phyloP scores from a whole-genome alignment of 768 basidiomycete genomes.

The Hericium alpestre region DNA sequence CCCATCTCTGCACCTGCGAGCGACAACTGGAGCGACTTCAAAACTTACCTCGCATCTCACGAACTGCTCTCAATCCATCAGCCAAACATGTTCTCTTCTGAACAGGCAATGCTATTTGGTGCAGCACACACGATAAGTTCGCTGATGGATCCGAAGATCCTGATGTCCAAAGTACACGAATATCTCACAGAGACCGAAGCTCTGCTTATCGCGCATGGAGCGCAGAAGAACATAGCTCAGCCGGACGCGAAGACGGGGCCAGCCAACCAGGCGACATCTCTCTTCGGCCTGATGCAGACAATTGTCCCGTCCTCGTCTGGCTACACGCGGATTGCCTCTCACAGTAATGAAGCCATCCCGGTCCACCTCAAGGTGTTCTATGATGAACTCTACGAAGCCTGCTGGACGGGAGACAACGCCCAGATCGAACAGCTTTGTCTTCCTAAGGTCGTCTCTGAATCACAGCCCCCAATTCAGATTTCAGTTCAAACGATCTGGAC shows the following conservation, averaged over 20 bases:
- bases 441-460: conserved; percentile 24
- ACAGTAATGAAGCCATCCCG: conserved; percentile 17
- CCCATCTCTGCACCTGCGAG: not conserved
- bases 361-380: conserved; percentile 29
- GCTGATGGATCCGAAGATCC: no score
- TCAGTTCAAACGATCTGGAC: conserved; percentile 23
- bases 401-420: conserved; percentile 39
- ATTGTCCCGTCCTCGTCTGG: conserved; percentile 12
- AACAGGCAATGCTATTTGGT: not conserved
- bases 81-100: not conserved
- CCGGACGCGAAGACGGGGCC: not conserved
- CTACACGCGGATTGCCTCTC: conserved; percentile 16
- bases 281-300: not conserved
- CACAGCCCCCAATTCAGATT: conserved; percentile 32
- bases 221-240: not conserved
- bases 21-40: not conserved
- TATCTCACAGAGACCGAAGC: not conserved
- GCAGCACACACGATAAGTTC: not conserved
- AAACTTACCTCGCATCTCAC: not conserved
- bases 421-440: conserved; percentile 44
- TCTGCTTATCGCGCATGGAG: not conserved
- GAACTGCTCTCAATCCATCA: no score
- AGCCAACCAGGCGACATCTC: not conserved
- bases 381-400: conserved; percentile 48
- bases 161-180: not conserved